Evolutionary conservation across 2,329 filamentous ascomycete species (phyloP), one percentile per base, ranked within the genome.

Genomic region (Venturia carpophila): DNA sequence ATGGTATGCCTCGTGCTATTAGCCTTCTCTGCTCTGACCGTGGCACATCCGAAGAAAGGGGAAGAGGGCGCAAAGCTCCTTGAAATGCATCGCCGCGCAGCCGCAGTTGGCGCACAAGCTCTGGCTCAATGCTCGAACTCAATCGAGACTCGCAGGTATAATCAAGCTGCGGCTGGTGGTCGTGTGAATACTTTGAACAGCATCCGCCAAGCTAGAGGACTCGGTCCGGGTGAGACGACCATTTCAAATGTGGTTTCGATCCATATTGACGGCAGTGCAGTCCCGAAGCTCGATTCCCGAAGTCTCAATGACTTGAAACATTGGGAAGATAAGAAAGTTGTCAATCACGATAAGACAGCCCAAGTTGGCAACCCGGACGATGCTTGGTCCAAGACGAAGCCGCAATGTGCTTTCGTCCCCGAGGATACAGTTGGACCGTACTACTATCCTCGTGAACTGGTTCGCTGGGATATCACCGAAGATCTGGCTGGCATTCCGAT

Each of bases 401-500:
- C 76, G 11, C 77, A 74, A 69, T 79, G 77, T 66, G 75, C 78
- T 47, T 68, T 80, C 62, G 72, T 77, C 0, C 78, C 78, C 0
- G 77, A 78, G 42, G 71, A 77, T 66, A 77, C 76, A 11, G 76
- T 77, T 58, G 78, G 79, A 0, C 78, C 78, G 0, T 80, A 79
- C 71, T 79, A 78, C 67, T 77, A 79, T 47, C 74, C 75, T 34
- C 82, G 82, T 39, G 81, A 84, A 70, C 75, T 79, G 60, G 71
- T 84, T 66, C 78, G 82, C 39, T 67, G 74, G 37, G 74, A 84
- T 67, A 72, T 84, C 47, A 76, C 73, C 19, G 80, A 83, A 55
- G 73, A 73, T 17, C 76, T 84, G 70, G 67, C 69, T 9, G 83
- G 82, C 62, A 74, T 85, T 34, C 75, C 77, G 24, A 71, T 84